Base-by-base conservation (phyloP, 306 rosid species). In the Astragalus membranaceus region DNA sequence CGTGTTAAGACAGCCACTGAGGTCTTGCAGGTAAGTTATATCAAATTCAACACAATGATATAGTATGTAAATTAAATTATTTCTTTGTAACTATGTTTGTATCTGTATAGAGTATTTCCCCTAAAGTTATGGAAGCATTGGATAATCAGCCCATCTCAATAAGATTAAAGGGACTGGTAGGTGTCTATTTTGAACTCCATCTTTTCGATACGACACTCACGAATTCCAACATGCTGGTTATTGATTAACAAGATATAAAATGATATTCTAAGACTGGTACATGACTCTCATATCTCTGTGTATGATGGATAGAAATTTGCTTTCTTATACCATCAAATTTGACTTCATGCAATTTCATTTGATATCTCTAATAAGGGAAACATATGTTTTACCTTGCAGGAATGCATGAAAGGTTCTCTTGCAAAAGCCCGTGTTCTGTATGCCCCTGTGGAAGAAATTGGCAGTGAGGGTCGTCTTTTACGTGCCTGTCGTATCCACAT, bases 401-500 rank as follows among this genome's bases (percentile, higher is more conserved):
- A 86, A 14, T 80, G 85, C 78, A 85, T 94, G 98, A 88, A 72
- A 85, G 97, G 97, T 86, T 83, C 97, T 47, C 65, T 77, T 72
- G 96, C 88, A 73, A 91, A 80, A 88, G 95, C 97, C 13, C 79
- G 82, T 61, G 91, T 94, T 30, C 75, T 94, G 8, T 88, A 85
- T 82, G 81, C 84, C 55, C n/a, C n/a, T 7, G 86, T 94, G 59
- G 96, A 85, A 87, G 99, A 91, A 83, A 82, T 87, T 75, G 92
- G 89, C 70, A 78, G 80, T 17, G 88, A 85, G 74, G 87, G 75
- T 9, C 80, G 91, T 68, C 85, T 94, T 48, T n/a, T 84, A 14
- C 85, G 74, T 73, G 99, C 96, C 50, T 91, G 92, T 79, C 87
- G 95, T 91, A 94, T 94, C 97, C 96, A 69, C 64, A 50, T 74